Percentiles rank a stretch among this genome's conserved stretches.
Evolutionary conservation across 768 basidiomycete genomes (phyloP).

Genomic region (Mycena alexandri): DNA sequence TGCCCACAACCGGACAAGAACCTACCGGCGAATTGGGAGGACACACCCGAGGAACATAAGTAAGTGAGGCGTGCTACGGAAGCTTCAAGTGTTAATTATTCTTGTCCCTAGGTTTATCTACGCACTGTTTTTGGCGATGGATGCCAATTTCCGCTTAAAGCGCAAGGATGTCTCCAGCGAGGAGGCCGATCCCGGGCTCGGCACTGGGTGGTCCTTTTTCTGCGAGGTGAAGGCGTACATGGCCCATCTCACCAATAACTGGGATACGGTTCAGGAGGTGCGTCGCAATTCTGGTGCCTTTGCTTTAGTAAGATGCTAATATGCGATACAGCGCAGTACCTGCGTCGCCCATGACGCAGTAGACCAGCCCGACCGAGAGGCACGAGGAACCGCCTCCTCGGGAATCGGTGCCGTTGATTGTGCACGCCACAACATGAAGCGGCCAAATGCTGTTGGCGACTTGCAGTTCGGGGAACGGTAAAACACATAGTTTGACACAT

Average conservation of each 20-base stretch:
- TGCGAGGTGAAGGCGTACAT: conserved; percentile 31
- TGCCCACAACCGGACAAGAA: too few species aligned
- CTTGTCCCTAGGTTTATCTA: too few species aligned
- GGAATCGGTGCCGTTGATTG: conserved; percentile 33
- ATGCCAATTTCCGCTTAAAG: too few species aligned
- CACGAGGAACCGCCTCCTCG: conserved; percentile 16
- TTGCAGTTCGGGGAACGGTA: background rate
- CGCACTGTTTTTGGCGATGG: too few species aligned
- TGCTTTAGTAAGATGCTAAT: background rate
- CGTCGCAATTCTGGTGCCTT: too few species aligned
- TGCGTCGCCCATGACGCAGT: conserved; percentile 33
- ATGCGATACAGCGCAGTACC: conserved; percentile 26
- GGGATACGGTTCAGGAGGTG: conserved; percentile 10
- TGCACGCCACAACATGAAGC: conserved; percentile 30
- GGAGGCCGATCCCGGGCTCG: conserved; percentile 24
- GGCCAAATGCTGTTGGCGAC: background rate
- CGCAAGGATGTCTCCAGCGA: conserved; percentile 37
- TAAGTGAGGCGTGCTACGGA: too few species aligned
- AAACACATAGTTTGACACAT: background rate
- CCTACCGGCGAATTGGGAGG: too few species aligned
- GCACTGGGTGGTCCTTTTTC: conserved; percentile 33
- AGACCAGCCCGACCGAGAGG: conserved; percentile 14
- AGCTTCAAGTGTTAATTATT: too few species aligned
- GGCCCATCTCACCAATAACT: conserved; percentile 15
- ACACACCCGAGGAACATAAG: too few species aligned